Conservation (phyloP, 2,329 filamentous ascomycete genomes). For the Beauveria brongniartii region DNA sequence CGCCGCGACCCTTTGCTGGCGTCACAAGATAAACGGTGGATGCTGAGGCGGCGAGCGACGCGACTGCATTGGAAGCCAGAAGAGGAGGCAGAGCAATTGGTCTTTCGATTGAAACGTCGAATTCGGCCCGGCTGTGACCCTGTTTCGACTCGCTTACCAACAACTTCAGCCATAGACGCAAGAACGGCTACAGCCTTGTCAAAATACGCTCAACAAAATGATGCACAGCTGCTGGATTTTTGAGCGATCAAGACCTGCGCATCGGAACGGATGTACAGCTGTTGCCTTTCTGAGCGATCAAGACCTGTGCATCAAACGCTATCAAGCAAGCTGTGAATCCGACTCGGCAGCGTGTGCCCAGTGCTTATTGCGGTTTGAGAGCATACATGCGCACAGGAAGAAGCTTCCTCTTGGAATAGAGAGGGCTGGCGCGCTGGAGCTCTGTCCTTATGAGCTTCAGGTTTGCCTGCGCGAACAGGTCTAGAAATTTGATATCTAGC, state of each 20-base stretch:
- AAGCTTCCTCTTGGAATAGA: slow-evolving; percentile 41
- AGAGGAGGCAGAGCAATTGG: neutral
- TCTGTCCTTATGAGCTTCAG: slow-evolving; percentile 61
- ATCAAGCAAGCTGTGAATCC: neutral
- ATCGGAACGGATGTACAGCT: neutral
- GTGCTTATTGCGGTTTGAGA: slow-evolving; percentile 34
- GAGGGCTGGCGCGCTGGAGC: slow-evolving; percentile 60
- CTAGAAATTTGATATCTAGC: slow-evolving; percentile 62
- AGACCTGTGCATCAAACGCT: no score
- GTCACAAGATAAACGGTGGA: no score
- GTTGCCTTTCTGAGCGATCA: neutral
- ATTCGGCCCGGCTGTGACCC: neutral
- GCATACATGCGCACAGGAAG: slow-evolving; percentile 75
- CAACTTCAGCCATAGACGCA: no score
- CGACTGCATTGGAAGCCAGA: neutral
- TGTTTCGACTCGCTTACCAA: neutral
- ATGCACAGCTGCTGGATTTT: neutral
- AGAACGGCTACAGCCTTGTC: neutral
- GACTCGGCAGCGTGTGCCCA: neutral
- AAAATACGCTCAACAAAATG: neutral
- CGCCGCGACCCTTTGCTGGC: no score
- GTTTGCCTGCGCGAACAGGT: slow-evolving; percentile 61
- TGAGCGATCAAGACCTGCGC: neutral
- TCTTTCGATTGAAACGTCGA: neutral
- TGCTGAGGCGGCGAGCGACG: neutral